Conservation (phyloP, 768 basidiomycete genomes). For the Gloeostereum incarnatum region DNA sequence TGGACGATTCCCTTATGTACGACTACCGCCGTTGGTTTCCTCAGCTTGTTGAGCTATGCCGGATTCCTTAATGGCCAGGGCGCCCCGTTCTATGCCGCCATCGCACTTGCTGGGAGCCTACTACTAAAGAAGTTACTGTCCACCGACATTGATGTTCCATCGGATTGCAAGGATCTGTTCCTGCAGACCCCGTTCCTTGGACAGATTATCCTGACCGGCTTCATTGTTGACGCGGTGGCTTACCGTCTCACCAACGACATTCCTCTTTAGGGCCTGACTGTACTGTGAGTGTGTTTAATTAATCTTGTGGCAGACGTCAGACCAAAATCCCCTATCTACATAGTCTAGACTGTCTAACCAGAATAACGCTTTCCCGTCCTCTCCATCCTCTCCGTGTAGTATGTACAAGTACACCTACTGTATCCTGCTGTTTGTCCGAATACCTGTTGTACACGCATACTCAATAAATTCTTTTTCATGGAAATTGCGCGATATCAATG, state of each 20-base stretch:
- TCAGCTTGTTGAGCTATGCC: constrained; percentile 31
- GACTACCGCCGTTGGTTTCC: constrained; percentile 31
- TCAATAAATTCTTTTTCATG: no score
- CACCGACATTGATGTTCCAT: constrained; percentile 18
- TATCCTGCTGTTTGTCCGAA: no score
- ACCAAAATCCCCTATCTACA: no score
- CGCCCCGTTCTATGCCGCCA: constrained; percentile 18
- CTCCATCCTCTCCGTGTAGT: no score
- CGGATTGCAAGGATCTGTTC: constrained; percentile 17
- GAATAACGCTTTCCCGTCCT: no score
- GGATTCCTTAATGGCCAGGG: constrained; percentile 38
- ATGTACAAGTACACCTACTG: no score
- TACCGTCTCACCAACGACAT: constrained; percentile 11
- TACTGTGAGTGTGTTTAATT: not conserved
- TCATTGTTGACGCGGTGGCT: constrained; percentile 15
- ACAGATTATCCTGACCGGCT: constrained; percentile 16
- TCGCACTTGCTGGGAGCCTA: constrained; percentile 11
- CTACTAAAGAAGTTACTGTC: constrained; percentile 12
- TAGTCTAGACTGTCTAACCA: no score
- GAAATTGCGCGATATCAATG: no score
- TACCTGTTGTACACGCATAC: no score
- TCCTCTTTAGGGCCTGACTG: not conserved
- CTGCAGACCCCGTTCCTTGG: constrained; percentile 17
- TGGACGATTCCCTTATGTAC: constrained; percentile 38
- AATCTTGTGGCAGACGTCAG: no score